These are phyloP conservation scores for Moesziomyces sp. DNA, from an alignment of 1,284 basidiomycete genomes.

Conservation along the genomic window DNA sequence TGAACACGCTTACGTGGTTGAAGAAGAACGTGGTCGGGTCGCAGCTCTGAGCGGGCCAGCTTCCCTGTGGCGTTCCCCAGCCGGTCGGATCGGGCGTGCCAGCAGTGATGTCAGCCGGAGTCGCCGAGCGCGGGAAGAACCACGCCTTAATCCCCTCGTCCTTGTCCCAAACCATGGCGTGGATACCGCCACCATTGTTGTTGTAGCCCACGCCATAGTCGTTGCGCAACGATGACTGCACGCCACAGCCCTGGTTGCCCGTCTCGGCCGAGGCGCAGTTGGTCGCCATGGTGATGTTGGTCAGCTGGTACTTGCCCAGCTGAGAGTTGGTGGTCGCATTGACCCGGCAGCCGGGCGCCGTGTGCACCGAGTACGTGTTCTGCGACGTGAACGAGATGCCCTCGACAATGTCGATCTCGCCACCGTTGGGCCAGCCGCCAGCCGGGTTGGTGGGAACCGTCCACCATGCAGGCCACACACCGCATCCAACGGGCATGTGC, in stretches of 20 bases:
- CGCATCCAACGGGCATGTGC: constrained; percentile 55
- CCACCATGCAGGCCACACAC: constrained; percentile 64
- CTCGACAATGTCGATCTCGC: constrained; percentile 62
- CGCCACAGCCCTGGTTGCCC: constrained; percentile 76
- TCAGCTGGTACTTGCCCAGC: constrained; percentile 29
- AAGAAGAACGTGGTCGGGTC: constrained; percentile 71
- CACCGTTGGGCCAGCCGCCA: constrained; percentile 57
- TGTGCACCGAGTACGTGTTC: constrained; percentile 57
- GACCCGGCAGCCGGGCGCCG: constrained; percentile 38
- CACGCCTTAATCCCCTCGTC: constrained; percentile 71
- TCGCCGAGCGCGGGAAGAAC: constrained; percentile 72
- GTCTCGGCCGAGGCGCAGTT: constrained; percentile 74
- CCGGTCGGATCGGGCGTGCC: constrained; percentile 66
- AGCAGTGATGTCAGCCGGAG: constrained; percentile 69
- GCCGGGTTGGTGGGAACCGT: constrained; percentile 36
- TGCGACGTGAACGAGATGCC: constrained; percentile 48
- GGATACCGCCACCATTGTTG: constrained; percentile 73
- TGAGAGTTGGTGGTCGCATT: constrained; percentile 35
- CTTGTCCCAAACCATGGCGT: constrained; percentile 34
- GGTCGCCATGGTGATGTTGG: constrained; percentile 63
- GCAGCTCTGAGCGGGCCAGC: constrained; percentile 70
- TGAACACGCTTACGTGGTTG: constrained; percentile 52
- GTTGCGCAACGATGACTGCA: constrained; percentile 69
- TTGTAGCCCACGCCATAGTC: constrained; percentile 75
- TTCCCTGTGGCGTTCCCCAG: constrained; percentile 72